phyloP scores from a whole-genome alignment of 1,139 yeast genomes.

The Oligophagozyma castellii region DNA sequence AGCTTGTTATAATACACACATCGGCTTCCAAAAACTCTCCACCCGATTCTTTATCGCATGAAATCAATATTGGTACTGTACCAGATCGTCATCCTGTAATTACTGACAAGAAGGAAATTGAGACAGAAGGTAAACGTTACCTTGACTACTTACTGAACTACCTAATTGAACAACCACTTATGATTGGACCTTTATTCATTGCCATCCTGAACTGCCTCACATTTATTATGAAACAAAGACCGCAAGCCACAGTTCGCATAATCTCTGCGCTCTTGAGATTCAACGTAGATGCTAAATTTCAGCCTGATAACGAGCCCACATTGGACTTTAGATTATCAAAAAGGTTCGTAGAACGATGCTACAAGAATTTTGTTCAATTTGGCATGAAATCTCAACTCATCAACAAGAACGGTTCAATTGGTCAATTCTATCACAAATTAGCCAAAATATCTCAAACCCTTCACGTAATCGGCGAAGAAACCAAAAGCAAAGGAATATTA shows the following conservation, averaged over 20 bases:
- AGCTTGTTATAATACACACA: slow-evolving; percentile 58
- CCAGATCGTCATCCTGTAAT: slow-evolving; percentile 58
- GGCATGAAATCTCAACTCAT: slow-evolving; percentile 26
- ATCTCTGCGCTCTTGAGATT: slow-evolving; percentile 31
- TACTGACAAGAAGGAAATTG: slow-evolving; percentile 35
- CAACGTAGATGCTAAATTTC: slow-evolving; percentile 27
- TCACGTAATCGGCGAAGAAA: slow-evolving; percentile 23
- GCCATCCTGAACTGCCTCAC: slow-evolving; percentile 42
- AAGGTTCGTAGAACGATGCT: slow-evolving; percentile 35
- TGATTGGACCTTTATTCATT: slow-evolving; percentile 42
- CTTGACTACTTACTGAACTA: slow-evolving; percentile 50
- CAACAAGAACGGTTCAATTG: slow-evolving; percentile 15
- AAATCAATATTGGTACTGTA: slow-evolving; percentile 40
- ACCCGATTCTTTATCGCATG: slow-evolving; percentile 6
- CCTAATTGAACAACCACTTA: slow-evolving; percentile 39
- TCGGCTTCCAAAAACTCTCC: slow-evolving; percentile 3
- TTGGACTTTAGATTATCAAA: slow-evolving; percentile 30
- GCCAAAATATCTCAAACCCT: slow-evolving; percentile 23
- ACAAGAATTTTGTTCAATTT: slow-evolving; percentile 34
- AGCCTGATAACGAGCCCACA: slow-evolving; percentile 25
- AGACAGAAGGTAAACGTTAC: slow-evolving; percentile 58
- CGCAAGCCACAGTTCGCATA: slow-evolving; percentile 35
- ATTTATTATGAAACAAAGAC: slow-evolving; percentile 41
- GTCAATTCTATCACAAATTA: slow-evolving; percentile 17
- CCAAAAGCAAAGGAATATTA: slow-evolving; percentile 23